These are phyloP conservation scores for Paraphaeosphaeria sporulosa DNA, from an alignment of 2,329 filamentous ascomycete species.

Conservation along the genomic window DNA sequence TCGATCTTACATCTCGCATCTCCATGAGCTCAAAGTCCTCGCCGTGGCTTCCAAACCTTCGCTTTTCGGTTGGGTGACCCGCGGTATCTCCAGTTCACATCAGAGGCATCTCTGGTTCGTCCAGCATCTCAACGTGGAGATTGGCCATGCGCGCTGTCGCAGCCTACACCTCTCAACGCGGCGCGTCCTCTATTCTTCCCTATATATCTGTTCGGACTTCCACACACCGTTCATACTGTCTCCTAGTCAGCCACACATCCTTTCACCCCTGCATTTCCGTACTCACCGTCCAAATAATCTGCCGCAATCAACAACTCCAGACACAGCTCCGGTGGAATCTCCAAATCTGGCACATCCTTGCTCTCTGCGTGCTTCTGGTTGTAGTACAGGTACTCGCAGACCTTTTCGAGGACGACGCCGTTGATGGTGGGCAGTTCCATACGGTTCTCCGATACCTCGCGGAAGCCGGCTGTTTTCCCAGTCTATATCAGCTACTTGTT, in stretches of 20 bases:
- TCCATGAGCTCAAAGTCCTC: too few relatives aligned
- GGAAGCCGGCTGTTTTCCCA: conserved; percentile 64
- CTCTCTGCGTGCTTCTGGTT: conserved; percentile 75
- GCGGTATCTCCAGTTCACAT: too few relatives aligned
- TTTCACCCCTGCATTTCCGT: background rate
- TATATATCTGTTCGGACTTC: too few relatives aligned
- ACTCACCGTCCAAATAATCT: conserved; percentile 68
- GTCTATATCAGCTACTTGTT: conserved; percentile 1
- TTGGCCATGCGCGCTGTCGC: too few relatives aligned
- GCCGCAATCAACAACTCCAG: conserved; percentile 80
- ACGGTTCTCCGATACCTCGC: conserved; percentile 69
- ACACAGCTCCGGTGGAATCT: conserved; percentile 79
- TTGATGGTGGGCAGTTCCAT: conserved; percentile 77
- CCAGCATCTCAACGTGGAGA: too few relatives aligned
- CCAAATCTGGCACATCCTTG: conserved; percentile 80
- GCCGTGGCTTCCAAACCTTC: too few relatives aligned
- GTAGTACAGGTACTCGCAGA: conserved; percentile 85
- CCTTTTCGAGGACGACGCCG: conserved; percentile 77
- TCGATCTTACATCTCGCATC: too few relatives aligned
- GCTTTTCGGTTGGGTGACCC: too few relatives aligned
- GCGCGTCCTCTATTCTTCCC: background rate
- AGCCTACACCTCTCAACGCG: too few relatives aligned
- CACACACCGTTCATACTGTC: background rate
- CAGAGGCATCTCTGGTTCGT: too few relatives aligned
- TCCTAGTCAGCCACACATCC: background rate